Evolutionary conservation across 768 basidiomycete species (phyloP).

Genomic region (Leccinum aurantiacum): DNA sequence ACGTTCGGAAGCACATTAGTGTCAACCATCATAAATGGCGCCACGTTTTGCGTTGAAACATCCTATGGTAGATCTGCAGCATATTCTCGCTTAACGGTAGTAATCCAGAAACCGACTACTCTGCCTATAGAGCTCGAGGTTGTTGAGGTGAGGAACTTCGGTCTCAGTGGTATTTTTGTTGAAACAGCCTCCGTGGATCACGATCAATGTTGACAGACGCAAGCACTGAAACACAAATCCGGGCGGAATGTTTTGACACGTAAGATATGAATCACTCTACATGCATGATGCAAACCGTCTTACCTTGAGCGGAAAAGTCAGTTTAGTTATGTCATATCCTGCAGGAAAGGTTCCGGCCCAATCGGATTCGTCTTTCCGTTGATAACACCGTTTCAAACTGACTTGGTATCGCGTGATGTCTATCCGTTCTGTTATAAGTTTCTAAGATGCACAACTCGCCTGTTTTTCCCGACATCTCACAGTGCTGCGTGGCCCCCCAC

Average conservation of each 20-base stretch:
- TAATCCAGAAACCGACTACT: constrained; percentile 45
- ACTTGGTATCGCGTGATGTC: constrained; percentile 5
- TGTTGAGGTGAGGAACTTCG: constrained; percentile 42
- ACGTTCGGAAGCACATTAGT: constrained; percentile 26
- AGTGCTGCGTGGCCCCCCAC: not conserved
- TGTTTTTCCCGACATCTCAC: constrained; percentile 11
- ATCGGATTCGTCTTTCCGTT: not conserved
- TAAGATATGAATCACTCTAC: not conserved
- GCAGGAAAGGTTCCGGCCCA: not conserved
- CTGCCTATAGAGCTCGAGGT: constrained; percentile 33
- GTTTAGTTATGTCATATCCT: constrained; percentile 1
- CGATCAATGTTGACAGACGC: constrained; percentile 37
- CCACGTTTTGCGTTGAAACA: constrained; percentile 52
- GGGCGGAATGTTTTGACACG: not conserved
- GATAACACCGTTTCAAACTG: constrained; percentile 17
- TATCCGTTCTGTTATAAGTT: not conserved
- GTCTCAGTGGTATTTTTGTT: constrained; percentile 49
- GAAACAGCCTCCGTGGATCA: constrained; percentile 52
- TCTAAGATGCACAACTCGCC: constrained; percentile 13
- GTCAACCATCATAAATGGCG: constrained; percentile 48
- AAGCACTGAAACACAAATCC: not conserved
- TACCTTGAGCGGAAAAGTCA: constrained; percentile 3
- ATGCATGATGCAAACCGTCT: not conserved
- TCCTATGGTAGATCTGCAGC: constrained; percentile 41
- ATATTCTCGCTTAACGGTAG: not conserved